Conservation (phyloP, 768 basidiomycete species). For the Psilocybe sp. region DNA sequence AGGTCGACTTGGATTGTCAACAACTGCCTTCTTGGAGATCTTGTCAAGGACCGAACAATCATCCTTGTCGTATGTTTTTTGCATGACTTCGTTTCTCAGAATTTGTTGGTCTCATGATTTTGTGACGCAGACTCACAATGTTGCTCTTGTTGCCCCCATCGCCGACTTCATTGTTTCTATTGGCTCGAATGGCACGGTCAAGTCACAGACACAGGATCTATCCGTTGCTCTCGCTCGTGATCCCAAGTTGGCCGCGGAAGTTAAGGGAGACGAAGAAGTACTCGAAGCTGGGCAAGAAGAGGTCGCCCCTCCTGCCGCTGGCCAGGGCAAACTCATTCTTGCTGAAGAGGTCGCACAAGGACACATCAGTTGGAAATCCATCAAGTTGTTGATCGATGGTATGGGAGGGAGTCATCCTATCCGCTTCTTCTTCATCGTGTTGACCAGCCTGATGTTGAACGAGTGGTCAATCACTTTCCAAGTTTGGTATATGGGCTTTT, state of each 20-base stretch:
- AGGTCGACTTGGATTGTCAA: slow-evolving; percentile 46
- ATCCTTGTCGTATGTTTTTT: slow-evolving; percentile 59
- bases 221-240: slow-evolving; percentile 41
- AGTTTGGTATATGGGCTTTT: slow-evolving; percentile 43
- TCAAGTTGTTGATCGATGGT: slow-evolving; percentile 32
- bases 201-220: slow-evolving; percentile 41
- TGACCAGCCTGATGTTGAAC: slow-evolving; percentile 21
- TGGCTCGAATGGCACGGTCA: slow-evolving; percentile 48
- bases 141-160: slow-evolving; percentile 47
- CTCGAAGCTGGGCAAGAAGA: slow-evolving; percentile 17
- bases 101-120: neutral
- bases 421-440: slow-evolving; percentile 29
- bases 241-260: slow-evolving; percentile 28
- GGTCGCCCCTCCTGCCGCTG: slow-evolving; percentile 18
- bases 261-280: slow-evolving; percentile 25
- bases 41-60: slow-evolving; percentile 72
- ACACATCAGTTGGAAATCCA: slow-evolving; percentile 19
- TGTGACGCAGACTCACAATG: slow-evolving; percentile 35
- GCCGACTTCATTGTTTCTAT: slow-evolving; percentile 56
- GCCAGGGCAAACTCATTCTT: slow-evolving; percentile 52
- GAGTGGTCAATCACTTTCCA: slow-evolving; percentile 26
- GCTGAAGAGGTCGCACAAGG: slow-evolving; percentile 55
- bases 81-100: neutral
- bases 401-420: slow-evolving; percentile 31
- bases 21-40: slow-evolving; percentile 72